Conservation (phyloP, 176 grass and related monocot species). For the Melocanna baccifera region DNA sequence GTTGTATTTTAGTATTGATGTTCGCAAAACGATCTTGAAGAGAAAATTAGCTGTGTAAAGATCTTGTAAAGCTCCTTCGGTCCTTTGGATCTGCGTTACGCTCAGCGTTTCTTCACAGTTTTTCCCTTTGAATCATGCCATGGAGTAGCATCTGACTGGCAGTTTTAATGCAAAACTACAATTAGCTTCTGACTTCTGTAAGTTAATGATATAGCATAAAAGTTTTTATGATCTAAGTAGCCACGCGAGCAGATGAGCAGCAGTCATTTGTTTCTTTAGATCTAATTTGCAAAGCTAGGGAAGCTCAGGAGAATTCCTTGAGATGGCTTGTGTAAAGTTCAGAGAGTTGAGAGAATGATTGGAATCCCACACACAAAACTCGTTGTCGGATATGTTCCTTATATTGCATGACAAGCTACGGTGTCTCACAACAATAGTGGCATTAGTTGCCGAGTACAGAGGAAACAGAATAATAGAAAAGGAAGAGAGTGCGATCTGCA, state of each 20-base stretch:
- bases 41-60: neutral
- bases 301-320: neutral
- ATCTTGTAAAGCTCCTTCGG: neutral
- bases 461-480: too few species aligned
- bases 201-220: neutral
- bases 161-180: neutral
- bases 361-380: too few species aligned
- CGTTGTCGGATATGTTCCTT: too few species aligned
- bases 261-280: neutral
- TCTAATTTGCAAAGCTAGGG: neutral
- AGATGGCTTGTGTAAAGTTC: neutral
- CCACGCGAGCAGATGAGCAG: neutral
- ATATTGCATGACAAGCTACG: too few species aligned
- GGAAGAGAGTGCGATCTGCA: too few species aligned
- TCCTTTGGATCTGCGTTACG: neutral
- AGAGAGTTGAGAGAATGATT: too few species aligned
- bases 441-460: too few species aligned
- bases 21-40: neutral
- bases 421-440: too few species aligned
- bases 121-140: neutral
- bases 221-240: neutral
- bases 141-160: neutral
- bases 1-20: neutral
- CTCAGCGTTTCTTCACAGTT: neutral
- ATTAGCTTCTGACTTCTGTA: neutral